Evolutionary conservation across 225 moss, liverwort and hornwort species (phyloP), one percentile per base, ranked within the genome.

Genomic region (Marchantia paleacea): DNA sequence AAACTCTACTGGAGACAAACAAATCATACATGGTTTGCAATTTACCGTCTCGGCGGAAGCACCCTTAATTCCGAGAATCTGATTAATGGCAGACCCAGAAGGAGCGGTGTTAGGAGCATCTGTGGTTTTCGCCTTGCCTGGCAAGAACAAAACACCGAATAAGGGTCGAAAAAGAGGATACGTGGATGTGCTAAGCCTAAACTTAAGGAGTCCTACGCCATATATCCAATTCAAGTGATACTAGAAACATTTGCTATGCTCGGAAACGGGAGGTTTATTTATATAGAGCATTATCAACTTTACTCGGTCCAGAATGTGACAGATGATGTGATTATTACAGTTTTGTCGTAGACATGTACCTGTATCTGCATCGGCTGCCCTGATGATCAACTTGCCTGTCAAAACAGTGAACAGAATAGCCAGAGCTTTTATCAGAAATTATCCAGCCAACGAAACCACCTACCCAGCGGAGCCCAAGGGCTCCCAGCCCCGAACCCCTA

Each of bases 1-100:
- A 29, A n/a, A 7, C 54, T 50, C 22, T 55, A 26, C 54, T 29
- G n/a, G 52, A 12, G 26, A 52, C 3, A 55, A 12, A 26, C 6
- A 39, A 39, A 39, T 39, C 39, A 39, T 39, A 39, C 39, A 39
- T 39, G 39, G 39, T 5, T 39, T 39, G 39, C 39, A 39, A 5
- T 39, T 39, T 95, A 95, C 93, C 84, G 91, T 93, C 87, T 92
- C 92, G 76, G 90, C 83, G 65, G 94, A 84, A 75, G 92, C 96
- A 75, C 96, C 94, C 79, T 90, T 96, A 11, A 96, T 94, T 49
- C 96, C 96, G 75, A 96, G 92, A 77, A 96, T 68, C 69, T 96
- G 96, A 83, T 94, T 94, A 70, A 96, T 24, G 75, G 90, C 83
- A 49, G 94, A 89, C 25, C 90, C 86, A 50, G n/a, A 83, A 22